These are phyloP conservation scores for Zygoascus sp. DNA, from an alignment of 1,139 yeast genomes.

Conservation along the genomic window DNA sequence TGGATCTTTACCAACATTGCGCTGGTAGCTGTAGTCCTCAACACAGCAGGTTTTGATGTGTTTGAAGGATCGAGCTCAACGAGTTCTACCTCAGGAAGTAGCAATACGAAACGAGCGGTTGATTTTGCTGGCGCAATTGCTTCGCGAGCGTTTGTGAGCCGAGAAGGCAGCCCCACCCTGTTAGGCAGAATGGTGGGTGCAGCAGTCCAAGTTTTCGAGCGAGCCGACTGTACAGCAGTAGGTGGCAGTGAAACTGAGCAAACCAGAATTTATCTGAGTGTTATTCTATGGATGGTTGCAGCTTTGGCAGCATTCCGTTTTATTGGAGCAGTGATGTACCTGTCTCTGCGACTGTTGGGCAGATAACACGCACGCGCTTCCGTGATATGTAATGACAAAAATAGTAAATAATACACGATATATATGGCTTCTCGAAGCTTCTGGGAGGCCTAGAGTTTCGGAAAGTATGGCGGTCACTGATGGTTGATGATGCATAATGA, in stretches of 20 bases:
- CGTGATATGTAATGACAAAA: background rate
- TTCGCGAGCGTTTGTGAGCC: constrained; percentile 5
- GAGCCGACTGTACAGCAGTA: constrained; percentile 24
- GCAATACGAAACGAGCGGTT: constrained; percentile 17
- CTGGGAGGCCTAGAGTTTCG: too few relatives aligned
- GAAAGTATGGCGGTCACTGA: too few relatives aligned
- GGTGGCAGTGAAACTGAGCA: constrained; percentile 28
- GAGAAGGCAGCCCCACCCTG: constrained; percentile 9
- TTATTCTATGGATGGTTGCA: constrained; percentile 76
- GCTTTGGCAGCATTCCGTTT: constrained; percentile 67
- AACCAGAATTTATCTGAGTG: constrained; percentile 54
- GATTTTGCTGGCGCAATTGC: constrained; percentile 7
- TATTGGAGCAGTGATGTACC: constrained; percentile 43
- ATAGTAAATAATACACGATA: background rate
- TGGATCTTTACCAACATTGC: constrained; percentile 77
- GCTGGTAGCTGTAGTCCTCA: constrained; percentile 60
- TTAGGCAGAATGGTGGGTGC: constrained; percentile 11
- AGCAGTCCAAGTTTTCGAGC: constrained; percentile 14
- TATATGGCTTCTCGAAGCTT: too few relatives aligned
- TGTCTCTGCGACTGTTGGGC: constrained; percentile 32
- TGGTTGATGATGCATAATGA: too few relatives aligned
- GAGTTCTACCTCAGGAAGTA: constrained; percentile 12
- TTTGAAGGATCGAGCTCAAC: constrained; percentile 26
- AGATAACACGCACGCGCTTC: constrained; percentile 17
- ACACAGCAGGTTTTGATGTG: constrained; percentile 54